A percentile compares a stretch with the other conserved stretches of the same genome.
Conservation (phyloP, 345 rosid species). For the Lumnitzera littorea region DNA sequence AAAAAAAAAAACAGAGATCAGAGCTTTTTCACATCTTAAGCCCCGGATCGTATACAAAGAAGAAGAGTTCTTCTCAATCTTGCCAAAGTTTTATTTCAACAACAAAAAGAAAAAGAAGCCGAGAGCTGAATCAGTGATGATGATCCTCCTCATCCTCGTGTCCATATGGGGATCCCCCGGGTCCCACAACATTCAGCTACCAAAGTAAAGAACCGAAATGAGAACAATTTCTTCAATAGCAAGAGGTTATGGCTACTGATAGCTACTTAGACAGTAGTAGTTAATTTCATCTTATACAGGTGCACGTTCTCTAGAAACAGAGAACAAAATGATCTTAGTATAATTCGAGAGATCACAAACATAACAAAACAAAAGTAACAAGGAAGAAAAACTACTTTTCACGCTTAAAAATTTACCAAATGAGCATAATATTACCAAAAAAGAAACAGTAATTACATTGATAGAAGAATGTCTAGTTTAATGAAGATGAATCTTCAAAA, state of each 20-base stretch:
- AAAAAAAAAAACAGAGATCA: conserved; percentile 19
- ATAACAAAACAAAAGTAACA: no score
- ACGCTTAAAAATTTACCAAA: no score
- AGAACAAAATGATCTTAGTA: no score
- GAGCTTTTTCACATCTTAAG: conserved; percentile 17
- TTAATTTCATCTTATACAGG: no score
- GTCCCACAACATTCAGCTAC: conserved; percentile 90
- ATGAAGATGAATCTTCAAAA: no score
- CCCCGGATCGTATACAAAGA: conserved; percentile 18
- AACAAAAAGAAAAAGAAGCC: conserved; percentile 10
- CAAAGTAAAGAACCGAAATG: conserved; percentile 8
- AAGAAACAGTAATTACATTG: no score
- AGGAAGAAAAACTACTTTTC: no score
- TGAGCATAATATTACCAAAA: no score
- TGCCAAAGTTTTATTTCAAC: conserved; percentile 23
- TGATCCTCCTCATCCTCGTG: conserved; percentile 49
- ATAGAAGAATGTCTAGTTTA: no score
- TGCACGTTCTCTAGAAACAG: no score
- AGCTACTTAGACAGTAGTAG: background rate
- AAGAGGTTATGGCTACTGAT: background rate
- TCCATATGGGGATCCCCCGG: conserved; percentile 84
- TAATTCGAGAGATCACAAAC: no score
- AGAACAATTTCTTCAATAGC: conserved; percentile 5
- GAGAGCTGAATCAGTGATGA: conserved; percentile 33
- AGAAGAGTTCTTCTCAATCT: conserved; percentile 26